Conservation (phyloP, 2,329 filamentous ascomycete genomes). For the Triangularia setosa region DNA sequence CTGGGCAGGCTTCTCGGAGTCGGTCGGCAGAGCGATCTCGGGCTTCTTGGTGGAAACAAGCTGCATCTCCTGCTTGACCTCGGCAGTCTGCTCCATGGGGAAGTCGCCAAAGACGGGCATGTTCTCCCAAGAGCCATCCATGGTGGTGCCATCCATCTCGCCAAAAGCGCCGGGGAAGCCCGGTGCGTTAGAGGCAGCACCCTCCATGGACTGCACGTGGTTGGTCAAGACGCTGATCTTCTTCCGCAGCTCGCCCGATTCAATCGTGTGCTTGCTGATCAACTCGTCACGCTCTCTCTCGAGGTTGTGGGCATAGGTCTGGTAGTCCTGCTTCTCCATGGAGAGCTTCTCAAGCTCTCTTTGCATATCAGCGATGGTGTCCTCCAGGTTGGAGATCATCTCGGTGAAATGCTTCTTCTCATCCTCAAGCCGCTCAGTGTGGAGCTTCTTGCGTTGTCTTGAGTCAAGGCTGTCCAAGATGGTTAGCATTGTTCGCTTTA, state of each 20-base stretch:
- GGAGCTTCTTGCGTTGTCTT: constrained; percentile 94
- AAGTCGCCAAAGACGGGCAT: constrained; percentile 74
- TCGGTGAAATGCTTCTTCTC: constrained; percentile 90
- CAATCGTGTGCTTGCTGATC: constrained; percentile 80
- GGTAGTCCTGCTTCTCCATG: constrained; percentile 69
- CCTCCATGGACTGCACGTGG: constrained; percentile 68
- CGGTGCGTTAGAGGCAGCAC: constrained; percentile 55
- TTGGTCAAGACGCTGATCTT: constrained; percentile 80
- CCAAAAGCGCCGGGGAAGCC: constrained; percentile 68
- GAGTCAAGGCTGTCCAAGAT: constrained; percentile 73
- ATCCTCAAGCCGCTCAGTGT: constrained; percentile 92
- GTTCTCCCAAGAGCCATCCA: constrained; percentile 79
- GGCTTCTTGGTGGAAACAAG: constrained; percentile 52
- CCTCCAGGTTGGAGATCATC: constrained; percentile 73
- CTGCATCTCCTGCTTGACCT: constrained; percentile 58
- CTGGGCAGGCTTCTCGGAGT: constrained; percentile 62
- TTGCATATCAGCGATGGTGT: constrained; percentile 67
- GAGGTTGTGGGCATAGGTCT: constrained; percentile 71
- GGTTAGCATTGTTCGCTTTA: constrained; percentile 5
- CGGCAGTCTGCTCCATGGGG: constrained; percentile 50
- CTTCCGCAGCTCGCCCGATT: constrained; percentile 88
- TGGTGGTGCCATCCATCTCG: constrained; percentile 78
- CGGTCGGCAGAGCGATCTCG: constrained; percentile 42
- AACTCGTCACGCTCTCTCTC: constrained; percentile 89
- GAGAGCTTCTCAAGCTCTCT: constrained; percentile 67